Conservation (phyloP, 768 basidiomycete genomes). For the Mycena amicta region DNA sequence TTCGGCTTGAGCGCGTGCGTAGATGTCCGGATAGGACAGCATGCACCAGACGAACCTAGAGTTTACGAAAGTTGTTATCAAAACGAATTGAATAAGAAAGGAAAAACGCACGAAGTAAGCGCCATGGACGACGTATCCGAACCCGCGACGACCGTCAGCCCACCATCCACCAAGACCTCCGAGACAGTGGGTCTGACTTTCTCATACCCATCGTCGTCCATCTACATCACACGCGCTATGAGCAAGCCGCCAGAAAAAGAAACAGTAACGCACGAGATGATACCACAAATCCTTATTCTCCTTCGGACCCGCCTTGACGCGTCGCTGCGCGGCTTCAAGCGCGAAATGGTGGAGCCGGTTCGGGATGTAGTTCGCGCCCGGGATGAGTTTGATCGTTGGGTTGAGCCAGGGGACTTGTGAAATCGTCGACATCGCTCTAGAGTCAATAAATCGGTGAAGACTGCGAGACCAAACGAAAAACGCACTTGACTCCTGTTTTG, state of each 20-base stretch:
- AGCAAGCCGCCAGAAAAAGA: background rate
- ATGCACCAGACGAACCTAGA: constrained; percentile 37
- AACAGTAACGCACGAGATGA: constrained; percentile 35
- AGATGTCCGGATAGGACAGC: constrained; percentile 31
- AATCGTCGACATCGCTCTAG: constrained; percentile 29
- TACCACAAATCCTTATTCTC: constrained; percentile 47
- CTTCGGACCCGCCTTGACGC: constrained; percentile 24
- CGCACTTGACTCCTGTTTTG: constrained; percentile 45
- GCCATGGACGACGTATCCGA: constrained; percentile 40
- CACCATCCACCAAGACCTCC: constrained; percentile 40
- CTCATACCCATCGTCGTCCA: constrained; percentile 41
- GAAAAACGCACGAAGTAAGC: constrained; percentile 17
- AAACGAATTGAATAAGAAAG: too few relatives aligned
- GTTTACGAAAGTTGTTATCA: too few relatives aligned
- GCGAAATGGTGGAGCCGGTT: constrained; percentile 1
- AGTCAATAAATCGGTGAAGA: background rate
- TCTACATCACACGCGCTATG: constrained; percentile 25
- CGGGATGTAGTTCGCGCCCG: background rate
- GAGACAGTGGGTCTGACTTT: constrained; percentile 31
- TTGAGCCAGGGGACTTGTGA: constrained; percentile 32
- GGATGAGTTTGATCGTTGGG: background rate
- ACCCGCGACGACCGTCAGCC: constrained; percentile 39
- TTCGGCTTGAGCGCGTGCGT: constrained; percentile 28
- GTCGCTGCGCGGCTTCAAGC: background rate
- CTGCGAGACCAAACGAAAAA: background rate